Conservation (phyloP, 495 filamentous ascomycete species). For the Neurospora sp. region DNA sequence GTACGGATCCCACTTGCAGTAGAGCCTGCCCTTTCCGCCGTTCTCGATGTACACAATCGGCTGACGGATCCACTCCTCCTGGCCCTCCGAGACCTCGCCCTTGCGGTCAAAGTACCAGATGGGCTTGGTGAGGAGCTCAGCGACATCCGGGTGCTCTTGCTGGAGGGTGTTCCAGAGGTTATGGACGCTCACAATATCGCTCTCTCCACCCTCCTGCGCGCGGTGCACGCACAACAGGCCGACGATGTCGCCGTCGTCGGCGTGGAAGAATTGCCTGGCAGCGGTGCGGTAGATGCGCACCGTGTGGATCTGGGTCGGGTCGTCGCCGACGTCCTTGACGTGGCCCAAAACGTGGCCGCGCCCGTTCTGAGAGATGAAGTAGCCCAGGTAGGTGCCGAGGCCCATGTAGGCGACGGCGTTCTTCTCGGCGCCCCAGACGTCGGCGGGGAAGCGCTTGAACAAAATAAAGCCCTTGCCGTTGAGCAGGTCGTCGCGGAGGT, state of each 20-base stretch:
- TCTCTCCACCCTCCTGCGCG: conserved; percentile 75
- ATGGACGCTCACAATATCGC: conserved; percentile 74
- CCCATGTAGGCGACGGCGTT: conserved; percentile 85
- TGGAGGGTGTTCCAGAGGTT: conserved; percentile 75
- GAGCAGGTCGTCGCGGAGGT: conserved; percentile 58
- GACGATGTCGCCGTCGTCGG: conserved; percentile 74
- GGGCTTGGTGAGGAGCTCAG: conserved; percentile 60
- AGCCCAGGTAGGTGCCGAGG: conserved; percentile 75
- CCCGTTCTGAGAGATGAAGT: conserved; percentile 78
- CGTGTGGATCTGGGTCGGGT: conserved; percentile 66
- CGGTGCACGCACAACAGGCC: conserved; percentile 75
- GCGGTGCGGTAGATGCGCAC: conserved; percentile 87
- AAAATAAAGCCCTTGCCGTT: conserved; percentile 83
- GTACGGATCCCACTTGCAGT: conserved; percentile 70
- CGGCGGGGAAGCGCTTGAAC: conserved; percentile 75
- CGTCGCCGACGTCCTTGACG: conserved; percentile 82
- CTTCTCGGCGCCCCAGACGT: conserved; percentile 68
- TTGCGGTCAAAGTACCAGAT: conserved; percentile 95
- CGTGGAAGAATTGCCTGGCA: conserved; percentile 70
- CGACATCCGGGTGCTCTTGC: conserved; percentile 65
- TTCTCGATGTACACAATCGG: conserved; percentile 65
- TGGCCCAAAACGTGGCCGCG: conserved; percentile 84
- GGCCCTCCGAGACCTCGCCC: conserved; percentile 63
- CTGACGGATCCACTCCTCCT: conserved; percentile 67
- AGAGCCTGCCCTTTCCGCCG: conserved; percentile 32